These are phyloP conservation scores for Talaromyces proteolyticus DNA, from an alignment of 495 filamentous ascomycete species.

Conservation along the genomic window DNA sequence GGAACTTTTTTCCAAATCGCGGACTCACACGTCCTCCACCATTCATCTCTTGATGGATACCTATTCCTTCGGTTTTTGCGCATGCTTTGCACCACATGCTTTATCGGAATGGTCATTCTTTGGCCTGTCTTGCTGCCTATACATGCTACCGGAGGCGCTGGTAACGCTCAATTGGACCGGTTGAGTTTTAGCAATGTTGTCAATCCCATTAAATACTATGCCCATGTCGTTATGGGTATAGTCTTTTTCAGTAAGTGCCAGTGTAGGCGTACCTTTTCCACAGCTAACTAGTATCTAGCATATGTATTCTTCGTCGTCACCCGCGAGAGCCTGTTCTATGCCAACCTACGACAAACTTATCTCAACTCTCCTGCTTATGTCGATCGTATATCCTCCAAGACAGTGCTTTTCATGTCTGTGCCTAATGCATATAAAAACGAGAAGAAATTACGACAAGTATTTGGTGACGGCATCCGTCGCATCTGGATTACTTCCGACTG, in stretches of 20 bases:
- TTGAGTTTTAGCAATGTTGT: conserved; percentile 64
- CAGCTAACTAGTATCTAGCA: conserved; percentile 24
- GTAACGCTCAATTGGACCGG: conserved; percentile 52
- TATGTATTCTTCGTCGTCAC: conserved; percentile 62
- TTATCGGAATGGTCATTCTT: conserved; percentile 68
- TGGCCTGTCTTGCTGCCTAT: conserved; percentile 81
- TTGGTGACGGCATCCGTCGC: conserved; percentile 52
- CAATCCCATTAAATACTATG: conserved; percentile 48
- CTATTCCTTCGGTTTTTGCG: conserved; percentile 76
- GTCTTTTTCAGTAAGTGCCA: conserved; percentile 54
- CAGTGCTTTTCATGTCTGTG: conserved; percentile 64
- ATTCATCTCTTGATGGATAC: conserved; percentile 71
- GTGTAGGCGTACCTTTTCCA: conserved; percentile 18
- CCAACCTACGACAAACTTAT: conserved; percentile 66
- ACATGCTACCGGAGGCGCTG: conserved; percentile 63
- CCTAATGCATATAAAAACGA: conserved; percentile 54
- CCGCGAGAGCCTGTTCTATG: conserved; percentile 63
- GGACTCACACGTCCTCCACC: conserved; percentile 56
- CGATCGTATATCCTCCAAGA: conserved; percentile 59
- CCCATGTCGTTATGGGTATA: conserved; percentile 51
- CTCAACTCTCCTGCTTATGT: conserved; percentile 62
- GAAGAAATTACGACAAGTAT: conserved; percentile 49
- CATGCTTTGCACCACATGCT: conserved; percentile 62
- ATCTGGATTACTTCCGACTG: conserved; percentile 59
- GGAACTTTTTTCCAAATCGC: conserved; percentile 53